Base-by-base conservation (phyloP, 164 flowering plant species). In the Nelumbo lutea region DNA sequence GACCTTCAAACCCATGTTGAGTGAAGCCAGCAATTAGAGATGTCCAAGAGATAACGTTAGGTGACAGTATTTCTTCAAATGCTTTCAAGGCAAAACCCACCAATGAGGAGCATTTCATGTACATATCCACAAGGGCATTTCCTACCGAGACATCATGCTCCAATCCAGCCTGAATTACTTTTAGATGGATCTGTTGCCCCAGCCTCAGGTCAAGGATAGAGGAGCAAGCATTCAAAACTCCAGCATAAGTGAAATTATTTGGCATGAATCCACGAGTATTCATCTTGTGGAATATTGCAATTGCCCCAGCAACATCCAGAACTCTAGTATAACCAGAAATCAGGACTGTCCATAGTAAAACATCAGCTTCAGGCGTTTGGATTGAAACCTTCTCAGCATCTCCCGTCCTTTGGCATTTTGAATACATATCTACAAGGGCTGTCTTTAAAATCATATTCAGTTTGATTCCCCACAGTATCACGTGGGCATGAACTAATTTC, bases 1-100 rank as follows among this genome's bases (percentile, higher is more conserved):
- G 79, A 61, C 61, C 5, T 55, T 61, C 66, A 65, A 70, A 63
- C 48, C 86, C 86, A 51, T 74, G 82, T 57, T 75, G 81, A 60
- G 81, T 58, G 59, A 84, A 73, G 51, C 87, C 92, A 55, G 74
- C 62, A 70, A 83, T 77, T 71, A 88, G 53, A 7, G 88, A 83
- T 14, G 87, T 88, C 92, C 92, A 88, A 55, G 87, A 82, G 57
- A 86, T 78, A 63, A 86, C 80, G 73, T 85, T 81, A 11, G 83
- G 87, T 38, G 73, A 74, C 46, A 43, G n/a, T 64, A 84, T 78
- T 50, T 47, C 79, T 68, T 59, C 61, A 61, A 88, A 88, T 8
- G 71, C 82, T 65, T 59, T 51, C 64, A 78, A 59, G 58, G 82
- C 83, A 73, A 80, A 77, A 58, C 67, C 78, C 14, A 76, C 62